Evolutionary conservation across 495 filamentous ascomycete species (phyloP), one percentile per base, ranked within the genome.

Genomic region (Penicillium verhagenii): DNA sequence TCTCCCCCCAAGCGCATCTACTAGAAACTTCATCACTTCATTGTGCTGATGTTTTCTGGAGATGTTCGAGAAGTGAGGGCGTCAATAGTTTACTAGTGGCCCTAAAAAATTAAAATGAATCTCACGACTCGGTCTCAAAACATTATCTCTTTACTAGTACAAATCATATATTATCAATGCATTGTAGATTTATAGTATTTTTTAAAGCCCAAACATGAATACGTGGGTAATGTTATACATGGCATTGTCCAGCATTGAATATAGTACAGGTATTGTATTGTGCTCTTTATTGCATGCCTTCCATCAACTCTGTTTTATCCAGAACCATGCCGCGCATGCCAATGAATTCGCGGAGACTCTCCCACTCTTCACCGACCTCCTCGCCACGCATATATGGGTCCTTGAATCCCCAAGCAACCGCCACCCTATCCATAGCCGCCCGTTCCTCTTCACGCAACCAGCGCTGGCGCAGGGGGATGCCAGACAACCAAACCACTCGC

Each of bases 1-100:
- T 93, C 88, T 72, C 93, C 93, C 56, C 95, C 94, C 53, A 92
- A 91, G 83, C 90, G 94, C 67, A 73, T 97, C 58, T 98, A 97
- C 84, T 97, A 96, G 77, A 75, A 70, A 59, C 63, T 71, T 53
- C 60, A 56, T 64, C 59, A 63, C 70, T 70, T 63, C 42, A 61
- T 56, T 60, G 61, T 63, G 68, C 65, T 61, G 65, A 62, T 47
- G 58, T 50, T 54, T 50, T 65, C 57, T 63, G 43, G 42, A 42
- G 14, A 58, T 57, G 65, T 38, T 55, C 58, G 50, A 62, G 46
- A 55, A 58, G 59, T 70, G 67, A 65, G 64, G 68, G 66, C 56
- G 63, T 66, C 63, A n/a, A 60, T 74, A 65, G 65, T 66, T 57
- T 63, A n/a, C n/a, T n/a, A 51, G 53, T 64, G 58, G 63, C 59